Base-by-base conservation (phyloP, 768 basidiomycete genomes). In the Kockovaella imperatae region DNA sequence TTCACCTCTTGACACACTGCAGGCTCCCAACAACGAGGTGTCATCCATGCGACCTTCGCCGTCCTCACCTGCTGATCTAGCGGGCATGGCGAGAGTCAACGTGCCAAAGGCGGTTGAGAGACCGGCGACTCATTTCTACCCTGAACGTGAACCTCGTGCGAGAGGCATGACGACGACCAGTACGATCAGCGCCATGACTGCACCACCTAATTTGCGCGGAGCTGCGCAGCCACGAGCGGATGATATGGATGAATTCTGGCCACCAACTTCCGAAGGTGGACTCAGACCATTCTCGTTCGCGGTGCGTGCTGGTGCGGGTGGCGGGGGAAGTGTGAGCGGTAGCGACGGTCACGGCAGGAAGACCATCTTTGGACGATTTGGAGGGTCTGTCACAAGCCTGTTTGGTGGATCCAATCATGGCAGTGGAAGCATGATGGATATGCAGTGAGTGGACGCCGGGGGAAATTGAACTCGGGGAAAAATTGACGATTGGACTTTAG, bases 391-490 rank as follows among this genome's bases (percentile, higher is more conserved):
- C 10, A 70, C 69, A 20, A 70, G 69, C 48, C 57, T 70, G 34
- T 70, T 70, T 51, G 64, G 69, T 7, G 70, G 71, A 15, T 68
- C 66, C 56, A 68, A 69, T 50, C 66, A 61, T 40, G 71, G 69
- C 28, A 71, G 69, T 54, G 71, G 71, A 2, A 70, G 68, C 41
- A 71, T 72, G 71, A 68, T 72, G 67, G 69, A 72, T 50, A 72
- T 72, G 71, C 71, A 72, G 71, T 72, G 45, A 52, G 71, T 68
- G 35, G 17, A 24, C 8, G 11, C 11, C 14, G 40, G 21, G 29
- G 8, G 13, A 25, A 25, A 6, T 17, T 14, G 7, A 10, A 30
- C 42, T 13, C 15, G 21, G 21, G 42, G 30, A 39, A 43, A 26
- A 46, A 23, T 38, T 54, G 23, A 34, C 21, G 2, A 34, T 47